Evolutionary conservation across 768 basidiomycete species (phyloP), one percentile per base, ranked within the genome.

Genomic region (Lactifluus subvellereus): DNA sequence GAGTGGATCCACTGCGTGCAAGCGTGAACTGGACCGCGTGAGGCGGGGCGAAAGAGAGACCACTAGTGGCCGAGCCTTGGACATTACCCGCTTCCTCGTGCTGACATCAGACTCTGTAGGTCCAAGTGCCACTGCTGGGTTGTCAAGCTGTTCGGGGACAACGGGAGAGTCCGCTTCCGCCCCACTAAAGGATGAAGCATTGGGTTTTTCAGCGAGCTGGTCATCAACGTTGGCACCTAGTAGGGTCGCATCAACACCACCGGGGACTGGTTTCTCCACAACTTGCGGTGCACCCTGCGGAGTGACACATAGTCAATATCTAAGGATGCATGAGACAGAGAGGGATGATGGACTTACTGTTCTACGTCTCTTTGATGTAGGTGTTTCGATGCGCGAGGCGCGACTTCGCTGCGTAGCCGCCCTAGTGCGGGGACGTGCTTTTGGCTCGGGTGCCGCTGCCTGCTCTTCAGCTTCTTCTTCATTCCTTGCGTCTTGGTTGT

Each of bases 1-100:
- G 6, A 16, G 55, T 49, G 52, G 14, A 8, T 64, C 40, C 10
- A 54, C 20, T 2, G 51, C 53, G 13, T 27, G 18, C 38, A 22
- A 52, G 37, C 47, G 53, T 33, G 33, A 38, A 37, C 57, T 56
- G 22, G 37, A 52, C 33, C 61, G 57, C 30, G 61, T 32, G 37
- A 9, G 61, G 40, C 47, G 62, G 6, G 48, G 47, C 6, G 62
- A 50, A 20, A 32, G 38, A 8, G 57, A n/a, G 27, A 14, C n/a
- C 22, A 33, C 55, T 18, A 13, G 1, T 49, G 10, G 37, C n/a
- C 30, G 57, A 42, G 47, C 16, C 38, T 3, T 38, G 14, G 20
- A 11, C 3, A 1, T 20, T 35, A 13, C n/a, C 30, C n/a, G 51
- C 20, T 20, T 47, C 32, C 40, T 7, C 27, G 9, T 54, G 20